These are phyloP conservation scores for Lentinus tigrinus DNA, from an alignment of 768 basidiomycete species.

Conservation along the genomic window DNA sequence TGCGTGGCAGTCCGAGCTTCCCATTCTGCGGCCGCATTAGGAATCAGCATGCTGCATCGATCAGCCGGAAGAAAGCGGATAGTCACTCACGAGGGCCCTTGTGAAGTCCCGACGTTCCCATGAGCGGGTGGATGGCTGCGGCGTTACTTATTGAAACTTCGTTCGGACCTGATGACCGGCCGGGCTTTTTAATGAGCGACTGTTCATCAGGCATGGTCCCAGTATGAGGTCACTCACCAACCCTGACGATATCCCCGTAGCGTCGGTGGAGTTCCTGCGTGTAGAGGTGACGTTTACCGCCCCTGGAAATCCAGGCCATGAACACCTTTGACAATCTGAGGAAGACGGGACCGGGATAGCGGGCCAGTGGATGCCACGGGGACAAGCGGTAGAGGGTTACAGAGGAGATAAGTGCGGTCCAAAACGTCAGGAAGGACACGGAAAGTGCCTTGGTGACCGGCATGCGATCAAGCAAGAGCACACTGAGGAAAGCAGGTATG, in stretches of 20 bases:
- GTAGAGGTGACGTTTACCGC: conserved; percentile 23
- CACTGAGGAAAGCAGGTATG: conserved; percentile 8
- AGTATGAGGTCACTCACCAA: conserved; percentile 18
- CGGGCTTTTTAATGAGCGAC: background rate
- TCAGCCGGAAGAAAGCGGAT: background rate
- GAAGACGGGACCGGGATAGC: conserved; percentile 20
- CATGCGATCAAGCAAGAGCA: conserved; percentile 8
- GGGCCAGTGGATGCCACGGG: conserved; percentile 23
- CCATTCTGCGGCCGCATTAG: conserved; percentile 8
- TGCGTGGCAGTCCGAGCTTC: conserved; percentile 12
- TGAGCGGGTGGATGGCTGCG: conserved; percentile 17
- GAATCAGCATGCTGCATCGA: background rate
- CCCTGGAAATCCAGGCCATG: conserved; percentile 15
- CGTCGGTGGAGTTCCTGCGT: conserved; percentile 20
- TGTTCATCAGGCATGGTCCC: background rate
- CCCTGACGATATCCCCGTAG: conserved; percentile 24
- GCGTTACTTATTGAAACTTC: conserved; percentile 22
- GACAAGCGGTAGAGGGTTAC: conserved; percentile 20
- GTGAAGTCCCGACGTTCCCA: conserved; percentile 24
- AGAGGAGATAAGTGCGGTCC: conserved; percentile 11
- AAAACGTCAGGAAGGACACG: conserved; percentile 12
- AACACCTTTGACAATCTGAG: conserved; percentile 16
- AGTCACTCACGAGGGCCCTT: conserved; percentile 25
- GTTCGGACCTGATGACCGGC: conserved; percentile 23
- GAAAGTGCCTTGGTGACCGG: conserved; percentile 1